A percentile compares a stretch with the other conserved stretches of the same genome.
These are phyloP conservation scores for Talaromyces sp. DNA, from an alignment of 2,329 filamentous ascomycete genomes.

Conservation along the genomic window DNA sequence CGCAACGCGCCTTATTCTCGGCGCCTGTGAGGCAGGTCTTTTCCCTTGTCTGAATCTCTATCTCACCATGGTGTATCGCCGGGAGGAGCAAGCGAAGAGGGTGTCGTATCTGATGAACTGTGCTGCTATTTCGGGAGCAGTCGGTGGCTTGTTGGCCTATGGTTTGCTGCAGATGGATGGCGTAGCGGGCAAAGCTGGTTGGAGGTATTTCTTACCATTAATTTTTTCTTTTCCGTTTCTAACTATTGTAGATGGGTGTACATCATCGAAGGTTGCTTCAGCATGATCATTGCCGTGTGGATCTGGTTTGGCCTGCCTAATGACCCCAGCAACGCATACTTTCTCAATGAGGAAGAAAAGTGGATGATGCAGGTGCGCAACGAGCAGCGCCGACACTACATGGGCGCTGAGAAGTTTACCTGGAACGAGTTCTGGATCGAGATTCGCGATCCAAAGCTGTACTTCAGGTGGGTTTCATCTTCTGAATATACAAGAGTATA, in stretches of 20 bases:
- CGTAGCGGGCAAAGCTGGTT: slow-evolving; percentile 39
- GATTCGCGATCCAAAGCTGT: slow-evolving; percentile 47
- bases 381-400: slow-evolving; percentile 42
- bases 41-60: slow-evolving; percentile 37
- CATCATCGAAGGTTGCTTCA: slow-evolving; percentile 47
- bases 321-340: slow-evolving; percentile 43
- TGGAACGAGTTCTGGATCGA: slow-evolving; percentile 47
- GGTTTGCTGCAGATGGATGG: slow-evolving; percentile 41
- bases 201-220: slow-evolving; percentile 33
- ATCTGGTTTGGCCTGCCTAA: slow-evolving; percentile 46
- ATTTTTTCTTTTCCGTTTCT: slow-evolving; percentile 22
- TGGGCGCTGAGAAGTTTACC: slow-evolving; percentile 45
- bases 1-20: slow-evolving; percentile 34
- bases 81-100: slow-evolving; percentile 36
- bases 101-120: slow-evolving; percentile 37
- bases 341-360: slow-evolving; percentile 44
- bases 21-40: slow-evolving; percentile 32
- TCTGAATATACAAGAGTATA: background rate
- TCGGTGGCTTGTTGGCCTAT: slow-evolving; percentile 36
- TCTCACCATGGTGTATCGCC: slow-evolving; percentile 35
- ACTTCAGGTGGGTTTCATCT: slow-evolving; percentile 23
- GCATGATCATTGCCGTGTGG: slow-evolving; percentile 35
- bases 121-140: slow-evolving; percentile 34
- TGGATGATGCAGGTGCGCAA: slow-evolving; percentile 46
- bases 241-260: slow-evolving; percentile 39